These are phyloP conservation scores for Trichoderma gamsii DNA, from an alignment of 495 filamentous ascomycete species.

Conservation along the genomic window DNA sequence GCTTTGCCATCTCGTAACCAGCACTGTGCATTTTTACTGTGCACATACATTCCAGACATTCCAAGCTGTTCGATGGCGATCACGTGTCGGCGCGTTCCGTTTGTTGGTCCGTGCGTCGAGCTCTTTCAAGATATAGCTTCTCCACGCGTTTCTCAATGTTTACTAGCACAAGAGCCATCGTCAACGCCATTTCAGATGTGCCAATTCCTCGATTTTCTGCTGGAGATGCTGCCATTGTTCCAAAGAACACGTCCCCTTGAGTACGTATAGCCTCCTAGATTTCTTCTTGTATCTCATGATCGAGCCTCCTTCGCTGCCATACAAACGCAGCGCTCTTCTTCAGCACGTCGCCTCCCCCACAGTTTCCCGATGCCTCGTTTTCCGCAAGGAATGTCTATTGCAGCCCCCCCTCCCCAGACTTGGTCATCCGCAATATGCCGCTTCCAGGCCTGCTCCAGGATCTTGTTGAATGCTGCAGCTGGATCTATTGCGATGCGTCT, in stretches of 20 bases:
- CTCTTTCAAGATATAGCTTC: background rate
- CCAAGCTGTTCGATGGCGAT: background rate
- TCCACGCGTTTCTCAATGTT: slow-evolving; percentile 13
- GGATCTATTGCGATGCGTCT: slow-evolving; percentile 25
- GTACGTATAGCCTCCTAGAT: background rate
- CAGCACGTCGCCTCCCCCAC: slow-evolving; percentile 59
- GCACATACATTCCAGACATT: background rate
- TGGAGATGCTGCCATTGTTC: background rate
- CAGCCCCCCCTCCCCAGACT: slow-evolving; percentile 32
- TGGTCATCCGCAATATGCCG: slow-evolving; percentile 30
- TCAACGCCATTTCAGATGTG: background rate
- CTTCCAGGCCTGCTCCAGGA: slow-evolving; percentile 37
- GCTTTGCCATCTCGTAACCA: background rate
- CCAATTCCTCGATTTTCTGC: slow-evolving; percentile 2
- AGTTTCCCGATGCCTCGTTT: slow-evolving; percentile 60
- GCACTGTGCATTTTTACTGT: background rate
- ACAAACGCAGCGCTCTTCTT: slow-evolving; percentile 23
- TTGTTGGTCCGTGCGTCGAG: slow-evolving; percentile 1
- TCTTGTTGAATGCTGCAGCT: slow-evolving; percentile 30
- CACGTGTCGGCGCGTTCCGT: slow-evolving; percentile 15
- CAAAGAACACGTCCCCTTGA: background rate
- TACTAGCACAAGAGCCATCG: background rate
- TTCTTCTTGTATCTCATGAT: slow-evolving; percentile 6
- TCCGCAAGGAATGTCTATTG: slow-evolving; percentile 54
- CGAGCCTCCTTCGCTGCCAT: slow-evolving; percentile 13